A percentile compares a stretch with the other conserved stretches of the same genome.
Conservation (phyloP, 768 basidiomycete species). For the Galerina marginata region DNA sequence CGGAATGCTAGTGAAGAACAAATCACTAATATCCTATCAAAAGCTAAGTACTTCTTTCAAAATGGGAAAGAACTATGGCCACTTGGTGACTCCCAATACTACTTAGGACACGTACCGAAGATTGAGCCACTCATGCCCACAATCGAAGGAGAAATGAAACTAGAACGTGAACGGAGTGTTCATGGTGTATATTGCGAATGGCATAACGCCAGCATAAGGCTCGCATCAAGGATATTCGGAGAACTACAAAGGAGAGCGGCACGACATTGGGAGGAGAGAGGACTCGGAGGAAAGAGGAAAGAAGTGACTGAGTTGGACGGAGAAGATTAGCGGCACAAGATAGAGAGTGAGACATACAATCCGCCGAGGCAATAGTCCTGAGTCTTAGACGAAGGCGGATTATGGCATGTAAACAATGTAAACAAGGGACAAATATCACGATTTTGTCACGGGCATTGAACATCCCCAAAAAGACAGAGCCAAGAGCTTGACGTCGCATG, state of each 20-base stretch:
- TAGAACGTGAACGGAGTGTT: not conserved
- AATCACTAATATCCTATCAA: not conserved
- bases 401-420: not conserved
- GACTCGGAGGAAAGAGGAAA: not conserved
- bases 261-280: not conserved
- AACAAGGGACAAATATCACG: no score
- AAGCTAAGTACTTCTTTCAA: slow-evolving; percentile 16
- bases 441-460: no score
- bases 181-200: slow-evolving; percentile 12
- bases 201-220: slow-evolving; percentile 12
- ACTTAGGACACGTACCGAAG: slow-evolving; percentile 19
- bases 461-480: no score
- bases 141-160: not conserved
- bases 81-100: slow-evolving; percentile 9
- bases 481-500: no score
- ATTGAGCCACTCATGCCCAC: not conserved
- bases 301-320: no score
- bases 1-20: not conserved
- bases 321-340: no score
- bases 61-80: slow-evolving; percentile 12
- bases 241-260: slow-evolving; percentile 15
- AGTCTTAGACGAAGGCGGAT: not conserved
- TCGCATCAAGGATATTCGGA: slow-evolving; percentile 17
- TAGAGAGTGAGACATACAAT: no score
- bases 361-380: not conserved